Conservation (phyloP, 352 stramenopile genomes). For the Aphanomyces euteiches region DNA sequence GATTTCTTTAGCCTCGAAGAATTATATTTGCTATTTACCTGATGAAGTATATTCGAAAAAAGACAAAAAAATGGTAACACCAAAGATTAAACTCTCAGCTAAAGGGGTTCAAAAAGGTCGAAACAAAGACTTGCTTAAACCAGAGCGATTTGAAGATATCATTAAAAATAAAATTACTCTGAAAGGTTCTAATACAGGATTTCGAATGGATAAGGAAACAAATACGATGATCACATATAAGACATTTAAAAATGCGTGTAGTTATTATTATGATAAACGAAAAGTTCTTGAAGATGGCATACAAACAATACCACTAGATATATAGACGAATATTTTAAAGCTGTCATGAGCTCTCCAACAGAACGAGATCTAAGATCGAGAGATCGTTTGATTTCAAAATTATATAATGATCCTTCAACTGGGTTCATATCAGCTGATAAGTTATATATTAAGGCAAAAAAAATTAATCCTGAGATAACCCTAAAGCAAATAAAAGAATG, state of each 20-base stretch:
- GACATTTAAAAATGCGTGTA: constrained; percentile 32
- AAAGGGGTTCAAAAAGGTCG: constrained; percentile 34
- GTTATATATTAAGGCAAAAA: constrained; percentile 32
- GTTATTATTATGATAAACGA: constrained; percentile 41
- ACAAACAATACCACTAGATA: constrained; percentile 32
- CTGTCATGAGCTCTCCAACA: no score
- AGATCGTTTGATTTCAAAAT: constrained; percentile 28
- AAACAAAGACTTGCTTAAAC: constrained; percentile 31
- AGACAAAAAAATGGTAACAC: not conserved
- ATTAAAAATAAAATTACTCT: constrained; percentile 35
- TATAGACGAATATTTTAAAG: constrained; percentile 28
- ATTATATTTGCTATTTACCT: constrained; percentile 37
- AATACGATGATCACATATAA: constrained; percentile 38
- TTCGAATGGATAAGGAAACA: constrained; percentile 33
- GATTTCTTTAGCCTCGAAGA: constrained; percentile 31
- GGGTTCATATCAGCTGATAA: constrained; percentile 32
- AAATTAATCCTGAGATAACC: constrained; percentile 29
- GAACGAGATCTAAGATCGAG: not conserved
- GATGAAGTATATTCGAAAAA: constrained; percentile 1
- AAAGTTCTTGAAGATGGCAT: constrained; percentile 34
- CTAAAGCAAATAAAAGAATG: constrained; percentile 36
- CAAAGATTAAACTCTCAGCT: constrained; percentile 32
- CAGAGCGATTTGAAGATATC: constrained; percentile 33
- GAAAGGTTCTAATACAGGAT: constrained; percentile 36
- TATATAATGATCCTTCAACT: constrained; percentile 37